Evolutionary conservation across 805 yeast genomes (phyloP).

Genomic region (Barnettozyma siamensis): DNA sequence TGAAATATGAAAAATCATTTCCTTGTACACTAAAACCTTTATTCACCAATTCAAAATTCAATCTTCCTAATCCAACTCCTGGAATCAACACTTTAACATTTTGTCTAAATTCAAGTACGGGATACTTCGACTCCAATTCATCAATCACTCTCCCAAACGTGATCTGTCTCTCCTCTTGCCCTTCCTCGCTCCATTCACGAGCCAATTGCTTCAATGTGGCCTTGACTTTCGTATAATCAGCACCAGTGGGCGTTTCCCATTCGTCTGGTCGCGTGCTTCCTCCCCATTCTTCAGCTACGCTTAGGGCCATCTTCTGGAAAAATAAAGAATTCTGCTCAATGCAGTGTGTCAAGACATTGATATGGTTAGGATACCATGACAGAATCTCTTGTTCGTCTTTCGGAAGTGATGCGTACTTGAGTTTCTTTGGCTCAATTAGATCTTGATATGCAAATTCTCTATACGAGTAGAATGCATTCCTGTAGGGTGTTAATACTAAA

Average conservation of each 20-base stretch:
- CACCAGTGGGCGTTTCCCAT: constrained; percentile 37
- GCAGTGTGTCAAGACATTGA: constrained; percentile 35
- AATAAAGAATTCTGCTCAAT: constrained; percentile 41
- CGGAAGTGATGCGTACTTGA: constrained; percentile 33
- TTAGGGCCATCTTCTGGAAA: constrained; percentile 35
- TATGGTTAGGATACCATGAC: constrained; percentile 45
- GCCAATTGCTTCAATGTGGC: constrained; percentile 50
- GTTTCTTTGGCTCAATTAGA: constrained; percentile 27
- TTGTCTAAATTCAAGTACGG: constrained; percentile 32
- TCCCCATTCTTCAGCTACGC: constrained; percentile 48
- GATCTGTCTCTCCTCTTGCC: constrained; percentile 37
- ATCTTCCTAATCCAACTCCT: constrained; percentile 60
- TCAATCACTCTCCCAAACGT: constrained; percentile 35
- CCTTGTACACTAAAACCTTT: constrained; percentile 61
- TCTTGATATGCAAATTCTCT: constrained; percentile 30
- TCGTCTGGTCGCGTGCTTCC: constrained; percentile 28
- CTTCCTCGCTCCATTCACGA: constrained; percentile 60
- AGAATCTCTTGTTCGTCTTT: constrained; percentile 36
- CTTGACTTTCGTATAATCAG: constrained; percentile 52
- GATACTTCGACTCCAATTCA: constrained; percentile 29
- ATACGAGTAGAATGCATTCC: constrained; percentile 28
- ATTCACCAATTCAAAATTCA: constrained; percentile 48
- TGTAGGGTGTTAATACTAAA: too few relatives aligned
- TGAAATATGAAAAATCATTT: constrained; percentile 60
- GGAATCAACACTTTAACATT: constrained; percentile 46